Evolutionary conservation across 1,139 yeast species (phyloP).

Genomic region (Taphrina flavorubra): DNA sequence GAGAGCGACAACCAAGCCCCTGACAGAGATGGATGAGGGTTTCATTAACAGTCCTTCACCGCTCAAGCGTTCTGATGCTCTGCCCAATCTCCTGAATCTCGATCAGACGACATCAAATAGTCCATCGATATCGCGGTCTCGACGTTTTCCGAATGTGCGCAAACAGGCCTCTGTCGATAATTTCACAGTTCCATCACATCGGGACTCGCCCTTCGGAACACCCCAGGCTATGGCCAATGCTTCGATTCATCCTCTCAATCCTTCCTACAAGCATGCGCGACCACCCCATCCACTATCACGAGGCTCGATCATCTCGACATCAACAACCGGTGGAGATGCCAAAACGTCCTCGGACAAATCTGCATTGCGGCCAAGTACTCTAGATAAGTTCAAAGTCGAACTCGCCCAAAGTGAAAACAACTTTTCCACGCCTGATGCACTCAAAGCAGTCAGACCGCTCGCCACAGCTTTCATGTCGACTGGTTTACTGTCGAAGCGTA

Average conservation of each 20-base stretch:
- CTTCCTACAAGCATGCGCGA: constrained; percentile 10
- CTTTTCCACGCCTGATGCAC: constrained; percentile 59
- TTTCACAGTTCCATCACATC: constrained; percentile 40
- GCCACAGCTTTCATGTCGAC: constrained; percentile 83
- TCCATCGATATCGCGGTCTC: constrained; percentile 43
- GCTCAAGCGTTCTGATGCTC: constrained; percentile 36
- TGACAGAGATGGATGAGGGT: constrained; percentile 22
- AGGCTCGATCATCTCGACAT: constrained; percentile 41
- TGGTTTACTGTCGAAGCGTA: constrained; percentile 75
- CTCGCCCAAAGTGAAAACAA: constrained; percentile 28
- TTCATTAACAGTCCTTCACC: constrained; percentile 39
- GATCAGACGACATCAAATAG: constrained; percentile 53
- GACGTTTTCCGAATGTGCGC: constrained; percentile 43
- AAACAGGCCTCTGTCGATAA: constrained; percentile 47
- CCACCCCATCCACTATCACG: constrained; percentile 46
- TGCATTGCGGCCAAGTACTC: neutral
- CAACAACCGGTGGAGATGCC: constrained; percentile 42
- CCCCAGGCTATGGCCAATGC: constrained; percentile 44
- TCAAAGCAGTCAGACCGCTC: constrained; percentile 76
- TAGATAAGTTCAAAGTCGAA: constrained; percentile 12
- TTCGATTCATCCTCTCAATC: constrained; percentile 44
- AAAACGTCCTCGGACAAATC: constrained; percentile 14
- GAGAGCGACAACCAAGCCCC: constrained; percentile 21
- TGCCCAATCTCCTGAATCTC: constrained; percentile 48
- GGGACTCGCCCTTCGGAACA: constrained; percentile 47